Evolutionary conservation across 129 eudicot species (phyloP).

Genomic region (Artemisia annua): DNA sequence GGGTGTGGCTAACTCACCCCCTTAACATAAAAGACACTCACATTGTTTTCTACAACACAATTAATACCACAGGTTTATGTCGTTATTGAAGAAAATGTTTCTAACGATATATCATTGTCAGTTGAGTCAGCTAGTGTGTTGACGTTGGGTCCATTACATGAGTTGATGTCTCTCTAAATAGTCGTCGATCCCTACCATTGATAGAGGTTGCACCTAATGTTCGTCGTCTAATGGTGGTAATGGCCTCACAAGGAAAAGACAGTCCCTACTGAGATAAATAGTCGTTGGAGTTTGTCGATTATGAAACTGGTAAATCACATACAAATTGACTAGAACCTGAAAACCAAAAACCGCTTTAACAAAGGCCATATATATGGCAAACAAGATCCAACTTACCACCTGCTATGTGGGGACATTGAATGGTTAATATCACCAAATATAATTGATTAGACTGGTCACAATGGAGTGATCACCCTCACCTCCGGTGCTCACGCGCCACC

Average conservation of each 20-base stretch:
- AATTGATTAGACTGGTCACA: background rate
- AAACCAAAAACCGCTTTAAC: conserved; percentile 3
- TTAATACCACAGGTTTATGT: background rate
- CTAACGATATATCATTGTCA: too few species aligned
- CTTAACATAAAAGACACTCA: background rate
- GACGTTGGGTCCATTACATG: too few species aligned
- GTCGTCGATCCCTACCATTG: background rate
- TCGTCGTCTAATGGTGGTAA: background rate
- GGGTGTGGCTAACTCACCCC: too few species aligned
- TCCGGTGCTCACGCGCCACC: too few species aligned
- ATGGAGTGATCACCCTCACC: too few species aligned
- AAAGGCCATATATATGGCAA: conserved; percentile 11
- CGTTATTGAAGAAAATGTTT: background rate
- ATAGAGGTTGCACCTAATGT: conserved; percentile 1
- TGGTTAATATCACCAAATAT: conserved; percentile 18
- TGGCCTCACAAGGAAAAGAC: background rate
- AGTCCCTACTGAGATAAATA: conserved; percentile 17
- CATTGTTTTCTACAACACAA: background rate
- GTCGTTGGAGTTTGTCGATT: conserved; percentile 11
- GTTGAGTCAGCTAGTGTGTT: too few species aligned
- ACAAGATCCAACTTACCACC: background rate
- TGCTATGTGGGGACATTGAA: conserved; percentile 27
- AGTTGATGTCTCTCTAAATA: too few species aligned
- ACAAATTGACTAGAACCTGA: conserved; percentile 13
- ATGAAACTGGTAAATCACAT: conserved; percentile 8